Conservation (phyloP, 371 early-diverging fungal genomes). For the Smittium culicis region DNA sequence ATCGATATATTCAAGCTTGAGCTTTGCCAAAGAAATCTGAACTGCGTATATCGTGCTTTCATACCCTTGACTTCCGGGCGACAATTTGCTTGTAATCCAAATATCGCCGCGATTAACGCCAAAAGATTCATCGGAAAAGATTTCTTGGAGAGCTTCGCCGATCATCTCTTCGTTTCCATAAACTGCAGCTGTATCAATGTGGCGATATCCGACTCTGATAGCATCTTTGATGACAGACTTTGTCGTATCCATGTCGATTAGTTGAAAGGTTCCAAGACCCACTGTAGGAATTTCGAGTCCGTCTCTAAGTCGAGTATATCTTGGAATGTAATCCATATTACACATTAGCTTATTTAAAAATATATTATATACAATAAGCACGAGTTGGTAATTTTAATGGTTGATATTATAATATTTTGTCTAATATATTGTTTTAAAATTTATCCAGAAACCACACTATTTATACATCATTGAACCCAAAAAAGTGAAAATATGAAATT, state of each 20-base stretch:
- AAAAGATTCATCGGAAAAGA: conserved; percentile 38
- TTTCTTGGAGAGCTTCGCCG: conserved; percentile 47
- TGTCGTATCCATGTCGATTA: not conserved
- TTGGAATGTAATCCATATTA: too few relatives aligned
- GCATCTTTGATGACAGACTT: not conserved
- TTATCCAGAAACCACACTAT: not conserved
- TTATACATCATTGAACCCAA: too few relatives aligned
- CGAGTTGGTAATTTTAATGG: too few relatives aligned
- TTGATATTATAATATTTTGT: too few relatives aligned
- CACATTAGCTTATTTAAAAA: too few relatives aligned
- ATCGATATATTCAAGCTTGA: conserved; percentile 62
- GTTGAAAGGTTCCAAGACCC: not conserved
- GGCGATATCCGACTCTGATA: not conserved
- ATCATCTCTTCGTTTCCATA: conserved; percentile 77
- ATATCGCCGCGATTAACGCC: conserved; percentile 58
- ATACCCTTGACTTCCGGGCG: conserved; percentile 13
- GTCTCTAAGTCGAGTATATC: not conserved
- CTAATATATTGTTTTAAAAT: not conserved
- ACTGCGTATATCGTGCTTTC: conserved; percentile 26
- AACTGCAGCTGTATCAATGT: conserved; percentile 49
- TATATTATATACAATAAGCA: too few relatives aligned
- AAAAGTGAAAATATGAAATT: too few relatives aligned
- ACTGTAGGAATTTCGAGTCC: not conserved
- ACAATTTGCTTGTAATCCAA: conserved; percentile 90
- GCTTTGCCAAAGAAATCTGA: conserved; percentile 36